A percentile compares a stretch with the other conserved stretches of the same genome.
Evolutionary conservation across 257 asterid genomes (phyloP).

Genomic region (Nicotiana tomentosiformis): DNA sequence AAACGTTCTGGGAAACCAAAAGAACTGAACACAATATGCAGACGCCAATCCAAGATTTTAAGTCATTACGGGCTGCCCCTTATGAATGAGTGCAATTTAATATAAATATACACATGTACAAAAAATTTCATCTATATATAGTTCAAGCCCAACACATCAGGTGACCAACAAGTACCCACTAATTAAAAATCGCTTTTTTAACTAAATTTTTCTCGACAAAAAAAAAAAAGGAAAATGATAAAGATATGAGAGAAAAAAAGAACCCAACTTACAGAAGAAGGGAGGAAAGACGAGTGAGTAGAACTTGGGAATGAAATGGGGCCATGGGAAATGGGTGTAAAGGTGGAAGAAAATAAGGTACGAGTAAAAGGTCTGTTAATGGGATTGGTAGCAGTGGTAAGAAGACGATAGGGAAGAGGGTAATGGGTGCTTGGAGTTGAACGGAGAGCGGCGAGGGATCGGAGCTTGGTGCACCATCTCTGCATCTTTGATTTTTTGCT

Average conservation of each 20-base stretch:
- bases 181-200: too few species aligned
- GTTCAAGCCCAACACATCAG: not conserved
- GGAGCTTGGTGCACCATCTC: conserved; percentile 53
- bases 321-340: conserved; percentile 27
- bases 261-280: conserved; percentile 35
- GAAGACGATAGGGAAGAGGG: conserved; percentile 24
- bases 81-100: not conserved
- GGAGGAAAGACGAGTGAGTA: conserved; percentile 21
- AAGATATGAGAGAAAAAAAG: not conserved
- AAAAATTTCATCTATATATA: not conserved
- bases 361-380: conserved; percentile 18
- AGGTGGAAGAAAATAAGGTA: conserved; percentile 20
- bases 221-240: not conserved
- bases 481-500: conserved; percentile 27
- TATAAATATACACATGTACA: not conserved
- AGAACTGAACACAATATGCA: not conserved
- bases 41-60: not conserved
- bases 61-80: not conserved
- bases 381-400: conserved; percentile 34
- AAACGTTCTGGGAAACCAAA: not conserved
- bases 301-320: conserved; percentile 9
- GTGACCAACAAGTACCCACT: not conserved
- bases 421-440: conserved; percentile 14
- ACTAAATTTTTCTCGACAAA: not conserved
- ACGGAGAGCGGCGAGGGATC: conserved; percentile 36